Evolutionary conservation across 495 filamentous ascomycete species (phyloP).

Genomic region (Penicillium bialowiezense): DNA sequence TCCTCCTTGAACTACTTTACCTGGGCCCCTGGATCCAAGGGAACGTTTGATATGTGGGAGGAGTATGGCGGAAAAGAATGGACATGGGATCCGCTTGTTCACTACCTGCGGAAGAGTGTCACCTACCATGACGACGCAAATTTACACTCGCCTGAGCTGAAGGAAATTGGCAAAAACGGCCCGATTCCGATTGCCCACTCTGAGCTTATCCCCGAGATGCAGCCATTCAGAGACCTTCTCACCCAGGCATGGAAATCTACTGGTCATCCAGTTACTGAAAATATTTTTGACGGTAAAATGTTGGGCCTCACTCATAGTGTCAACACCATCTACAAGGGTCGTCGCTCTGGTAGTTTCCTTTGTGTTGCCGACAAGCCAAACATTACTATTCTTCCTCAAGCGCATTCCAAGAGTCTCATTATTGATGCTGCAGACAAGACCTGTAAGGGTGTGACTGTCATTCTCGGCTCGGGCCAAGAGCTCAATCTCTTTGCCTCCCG

Average conservation of each 20-base stretch:
- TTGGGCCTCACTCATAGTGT: conserved; percentile 53
- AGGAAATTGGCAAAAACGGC: conserved; percentile 47
- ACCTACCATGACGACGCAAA: conserved; percentile 55
- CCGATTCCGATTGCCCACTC: conserved; percentile 55
- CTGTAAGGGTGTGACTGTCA: conserved; percentile 46
- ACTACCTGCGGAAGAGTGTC: conserved; percentile 55
- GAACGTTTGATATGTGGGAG: conserved; percentile 59
- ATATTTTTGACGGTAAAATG: conserved; percentile 57
- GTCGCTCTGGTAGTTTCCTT: conserved; percentile 50
- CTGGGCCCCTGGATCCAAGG: conserved; percentile 52
- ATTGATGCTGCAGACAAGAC: conserved; percentile 40
- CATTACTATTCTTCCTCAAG: conserved; percentile 47
- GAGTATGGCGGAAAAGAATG: conserved; percentile 53
- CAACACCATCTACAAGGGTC: conserved; percentile 57
- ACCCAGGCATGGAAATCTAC: conserved; percentile 55
- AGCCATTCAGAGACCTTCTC: conserved; percentile 54
- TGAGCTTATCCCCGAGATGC: conserved; percentile 51
- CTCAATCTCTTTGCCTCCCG: conserved; percentile 35
- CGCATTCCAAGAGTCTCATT: conserved; percentile 52
- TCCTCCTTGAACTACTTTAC: conserved; percentile 54
- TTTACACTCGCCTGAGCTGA: conserved; percentile 33
- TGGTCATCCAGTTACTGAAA: conserved; percentile 47
- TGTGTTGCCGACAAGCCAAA: conserved; percentile 56
- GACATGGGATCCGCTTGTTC: conserved; percentile 53
- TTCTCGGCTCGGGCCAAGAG: conserved; percentile 30